Conservation (phyloP, 768 basidiomycete species). For the Suillus brevipes region DNA sequence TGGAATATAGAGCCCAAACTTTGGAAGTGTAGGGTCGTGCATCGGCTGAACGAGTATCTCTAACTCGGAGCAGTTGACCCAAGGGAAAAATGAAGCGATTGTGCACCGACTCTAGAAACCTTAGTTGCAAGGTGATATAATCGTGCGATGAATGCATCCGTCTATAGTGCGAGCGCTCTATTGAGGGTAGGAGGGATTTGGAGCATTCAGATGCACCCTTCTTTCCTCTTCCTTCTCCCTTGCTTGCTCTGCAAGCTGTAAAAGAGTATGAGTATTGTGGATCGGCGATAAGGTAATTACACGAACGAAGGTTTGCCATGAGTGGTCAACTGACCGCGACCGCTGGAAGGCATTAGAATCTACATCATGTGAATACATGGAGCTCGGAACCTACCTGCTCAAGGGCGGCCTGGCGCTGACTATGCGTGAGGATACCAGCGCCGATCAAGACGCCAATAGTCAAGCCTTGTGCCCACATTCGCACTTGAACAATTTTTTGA, state of each 20-base stretch:
- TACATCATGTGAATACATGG: background rate
- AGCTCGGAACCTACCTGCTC: constrained; percentile 7
- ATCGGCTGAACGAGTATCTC: background rate
- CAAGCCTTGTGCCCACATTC: constrained; percentile 87
- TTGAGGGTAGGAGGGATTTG: background rate
- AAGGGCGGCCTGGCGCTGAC: constrained; percentile 43
- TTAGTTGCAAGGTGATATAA: background rate
- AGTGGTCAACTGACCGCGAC: constrained; percentile 23
- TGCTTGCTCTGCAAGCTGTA: constrained; percentile 30
- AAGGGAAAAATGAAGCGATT: background rate
- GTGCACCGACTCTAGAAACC: background rate
- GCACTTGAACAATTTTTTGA: constrained; percentile 72
- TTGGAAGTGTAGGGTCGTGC: background rate
- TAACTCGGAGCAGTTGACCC: background rate
- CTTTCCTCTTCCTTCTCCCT: constrained; percentile 22
- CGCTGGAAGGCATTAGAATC: constrained; percentile 12
- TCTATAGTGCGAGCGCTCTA: constrained; percentile 6
- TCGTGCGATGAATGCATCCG: background rate
- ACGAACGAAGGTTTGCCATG: constrained; percentile 30
- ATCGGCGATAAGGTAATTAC: background rate
- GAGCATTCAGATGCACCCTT: constrained; percentile 11
- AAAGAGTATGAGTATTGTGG: background rate
- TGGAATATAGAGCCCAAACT: background rate
- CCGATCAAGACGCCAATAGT: constrained; percentile 74
- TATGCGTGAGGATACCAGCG: constrained; percentile 66